Evolutionary conservation across 257 asterid species (phyloP).

Genomic region (Paulownia fortunei): DNA sequence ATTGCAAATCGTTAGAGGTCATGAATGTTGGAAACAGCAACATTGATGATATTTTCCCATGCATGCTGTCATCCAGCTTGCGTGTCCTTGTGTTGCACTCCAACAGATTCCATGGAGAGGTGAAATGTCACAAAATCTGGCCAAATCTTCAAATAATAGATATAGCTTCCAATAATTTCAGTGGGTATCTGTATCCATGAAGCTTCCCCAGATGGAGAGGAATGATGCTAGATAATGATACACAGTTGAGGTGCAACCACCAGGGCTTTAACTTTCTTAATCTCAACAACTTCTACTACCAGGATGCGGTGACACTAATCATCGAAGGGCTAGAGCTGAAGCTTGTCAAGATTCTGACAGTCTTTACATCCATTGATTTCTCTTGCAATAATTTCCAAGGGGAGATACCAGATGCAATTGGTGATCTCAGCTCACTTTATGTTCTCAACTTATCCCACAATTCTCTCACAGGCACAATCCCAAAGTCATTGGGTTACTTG

Average conservation of each 20-base stretch:
- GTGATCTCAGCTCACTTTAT: conserved; percentile 41
- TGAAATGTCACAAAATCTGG: conserved; percentile 33
- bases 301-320: conserved; percentile 34
- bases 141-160: conserved; percentile 29
- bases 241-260: neutral
- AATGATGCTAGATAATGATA: conserved; percentile 7
- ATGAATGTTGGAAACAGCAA: conserved; percentile 50
- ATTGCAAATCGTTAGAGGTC: conserved; percentile 46
- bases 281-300: conserved; percentile 14
- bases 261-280: neutral
- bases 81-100: conserved; percentile 43
- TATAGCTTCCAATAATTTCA: conserved; percentile 33
- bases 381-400: conserved; percentile 58
- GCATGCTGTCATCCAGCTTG: conserved; percentile 40
- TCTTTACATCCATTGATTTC: conserved; percentile 47
- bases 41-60: conserved; percentile 33
- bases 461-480: conserved; percentile 42
- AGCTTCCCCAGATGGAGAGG: conserved; percentile 19
- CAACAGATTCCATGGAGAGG: conserved; percentile 52
- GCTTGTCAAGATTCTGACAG: conserved; percentile 33
- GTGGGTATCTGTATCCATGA: neutral
- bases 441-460: conserved; percentile 52
- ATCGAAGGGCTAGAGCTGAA: conserved; percentile 35
- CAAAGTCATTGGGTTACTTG: conserved; percentile 41
- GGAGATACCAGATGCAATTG: conserved; percentile 22